phyloP scores from a whole-genome alignment of 2,329 filamentous ascomycete species.

The Fusarium papillatum region DNA sequence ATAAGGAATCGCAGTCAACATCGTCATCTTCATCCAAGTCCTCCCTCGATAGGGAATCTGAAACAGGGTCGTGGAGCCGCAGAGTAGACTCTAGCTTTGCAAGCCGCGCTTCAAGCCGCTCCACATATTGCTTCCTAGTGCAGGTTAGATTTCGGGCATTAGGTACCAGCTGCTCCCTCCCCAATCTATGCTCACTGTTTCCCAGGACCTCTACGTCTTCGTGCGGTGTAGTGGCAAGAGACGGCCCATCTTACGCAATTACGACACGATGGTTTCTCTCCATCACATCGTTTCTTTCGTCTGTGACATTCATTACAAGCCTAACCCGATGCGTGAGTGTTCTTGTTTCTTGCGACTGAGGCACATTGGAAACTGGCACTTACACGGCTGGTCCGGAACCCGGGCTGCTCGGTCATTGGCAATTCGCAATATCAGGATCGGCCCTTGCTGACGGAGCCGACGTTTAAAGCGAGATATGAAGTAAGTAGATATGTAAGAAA shows the following conservation, averaged over 20 bases:
- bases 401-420: neutral
- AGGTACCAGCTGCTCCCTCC: neutral
- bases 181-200: neutral
- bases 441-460: neutral
- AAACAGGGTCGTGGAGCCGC: neutral
- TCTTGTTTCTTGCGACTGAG: neutral
- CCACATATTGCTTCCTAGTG: neutral
- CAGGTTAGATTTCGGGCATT: neutral
- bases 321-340: neutral
- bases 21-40: neutral
- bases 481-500: neutral
- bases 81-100: neutral
- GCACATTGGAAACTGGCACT: neutral
- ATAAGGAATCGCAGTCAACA: neutral
- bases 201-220: neutral
- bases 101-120: neutral
- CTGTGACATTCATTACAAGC: neutral
- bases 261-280: neutral
- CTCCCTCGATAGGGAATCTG: neutral
- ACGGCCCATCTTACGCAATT: neutral
- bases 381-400: neutral
- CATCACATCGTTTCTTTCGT: neutral
- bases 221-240: neutral
- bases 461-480: neutral
- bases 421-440: neutral